Evolutionary conservation across 352 stramenopile species (phyloP), one percentile per base, ranked within the genome.

Genomic region (Globisporangium megalacanthum): DNA sequence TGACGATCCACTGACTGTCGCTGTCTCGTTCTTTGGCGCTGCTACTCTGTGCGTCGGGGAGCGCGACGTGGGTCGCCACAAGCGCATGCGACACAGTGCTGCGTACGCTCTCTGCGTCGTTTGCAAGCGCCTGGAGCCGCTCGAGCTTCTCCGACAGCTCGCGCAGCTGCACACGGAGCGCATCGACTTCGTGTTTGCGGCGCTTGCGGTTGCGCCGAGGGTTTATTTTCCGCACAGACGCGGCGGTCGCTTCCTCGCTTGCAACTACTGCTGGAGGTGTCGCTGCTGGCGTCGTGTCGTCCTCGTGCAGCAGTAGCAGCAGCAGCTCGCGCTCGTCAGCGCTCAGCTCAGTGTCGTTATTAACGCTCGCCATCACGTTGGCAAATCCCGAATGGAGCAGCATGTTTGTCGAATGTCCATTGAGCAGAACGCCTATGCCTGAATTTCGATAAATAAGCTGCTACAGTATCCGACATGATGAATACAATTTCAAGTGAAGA

Each of bases 191-290:
- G 46, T 60, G 45, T 17, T 60, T 60, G 33, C 47, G 54, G 4
- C 54, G 54, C 46, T 54, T 60, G 35, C 54, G 52, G 52, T 58
- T 58, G 29, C 41, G 52, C 13, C 52, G 53, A 10, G 53, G 44
- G 17, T 52, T 58, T 33, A 55, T n/a, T 45, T 55, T 45, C n/a
- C 22, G 20, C 20, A 17, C 22, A 4, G 20, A 15, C 36, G 6
- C 19, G 3, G 2, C 29, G 0, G 31, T 13, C 13, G 4, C n/a
- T 6, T 45, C 25, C 49, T 33, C 45, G 2, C 11, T n/a, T 6
- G 6, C 39, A 13, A 3, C 15, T 20, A 20, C 39, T 10, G 20
- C 45, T 8, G 45, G 3, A 9, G 19, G 0, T 13, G 14, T 6
- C 11, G 45, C 8, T 4, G 17, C 4, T 13, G 29, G 4, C 20